phyloP scores from a whole-genome alignment of 257 asterid genomes.

The Linderniella brevidens region DNA sequence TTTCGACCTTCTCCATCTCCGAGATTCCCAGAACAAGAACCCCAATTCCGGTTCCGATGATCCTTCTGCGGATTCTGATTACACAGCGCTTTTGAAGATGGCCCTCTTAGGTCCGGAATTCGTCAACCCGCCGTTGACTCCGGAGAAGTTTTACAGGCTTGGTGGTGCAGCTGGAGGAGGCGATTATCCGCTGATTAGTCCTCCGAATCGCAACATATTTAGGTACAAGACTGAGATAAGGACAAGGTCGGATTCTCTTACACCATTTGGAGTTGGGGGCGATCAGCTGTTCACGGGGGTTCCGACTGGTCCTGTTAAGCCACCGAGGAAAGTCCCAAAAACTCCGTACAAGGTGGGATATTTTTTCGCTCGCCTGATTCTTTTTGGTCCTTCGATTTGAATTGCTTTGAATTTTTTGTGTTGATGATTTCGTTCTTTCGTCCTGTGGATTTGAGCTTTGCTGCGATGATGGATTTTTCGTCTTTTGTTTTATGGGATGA shows the following conservation, averaged over 20 bases:
- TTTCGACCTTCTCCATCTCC: conserved; percentile 40
- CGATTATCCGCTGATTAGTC: conserved; percentile 20
- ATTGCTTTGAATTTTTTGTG: background rate
- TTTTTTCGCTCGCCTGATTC: background rate
- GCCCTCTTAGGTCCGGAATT: conserved; percentile 65
- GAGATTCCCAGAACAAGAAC: conserved; percentile 16
- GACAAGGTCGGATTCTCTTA: conserved; percentile 38
- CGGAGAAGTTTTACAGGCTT: conserved; percentile 29
- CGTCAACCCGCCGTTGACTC: conserved; percentile 42
- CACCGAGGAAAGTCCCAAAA: conserved; percentile 73
- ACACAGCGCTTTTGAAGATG: conserved; percentile 42
- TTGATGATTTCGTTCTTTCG: background rate
- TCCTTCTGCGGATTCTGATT: conserved; percentile 43
- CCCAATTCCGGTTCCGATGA: conserved; percentile 22
- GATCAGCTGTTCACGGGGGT: conserved; percentile 57
- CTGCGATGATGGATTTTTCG: too few species aligned
- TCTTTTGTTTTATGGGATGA: too few species aligned
- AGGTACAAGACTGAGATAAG: conserved; percentile 68
- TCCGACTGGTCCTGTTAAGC: conserved; percentile 56
- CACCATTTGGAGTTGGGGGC: conserved; percentile 62
- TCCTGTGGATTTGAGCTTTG: background rate
- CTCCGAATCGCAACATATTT: conserved; percentile 64
- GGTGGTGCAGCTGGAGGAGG: conserved; percentile 13
- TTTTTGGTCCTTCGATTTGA: background rate
- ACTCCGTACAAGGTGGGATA: conserved; percentile 61